Evolutionary conservation across 306 rosid genomes (phyloP), one percentile per base, ranked within the genome.

Genomic region (Gillenia trifoliata): DNA sequence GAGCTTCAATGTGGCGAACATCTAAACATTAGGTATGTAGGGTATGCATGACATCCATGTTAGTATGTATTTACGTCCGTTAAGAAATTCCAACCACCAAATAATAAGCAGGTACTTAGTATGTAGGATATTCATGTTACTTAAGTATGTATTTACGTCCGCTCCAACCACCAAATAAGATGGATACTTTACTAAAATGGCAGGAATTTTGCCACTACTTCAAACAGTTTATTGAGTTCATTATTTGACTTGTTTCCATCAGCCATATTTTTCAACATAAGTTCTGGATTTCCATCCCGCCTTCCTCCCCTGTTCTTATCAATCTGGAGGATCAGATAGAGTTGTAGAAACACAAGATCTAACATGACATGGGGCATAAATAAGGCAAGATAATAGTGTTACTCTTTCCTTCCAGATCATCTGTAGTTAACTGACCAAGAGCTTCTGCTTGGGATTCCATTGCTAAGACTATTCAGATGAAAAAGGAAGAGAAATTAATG

Each of bases 401-500:
- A n/a, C n/a, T 97, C 96, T 89, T 93, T 80, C 92, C 98, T 78
- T 89, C 98, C 49, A 93, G 88, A 87, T 93, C 98, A 70, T 93
- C 97, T 70, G 64, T 77, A 34, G 98, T 91, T 86, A 93, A 77
- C 80, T 91, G 98, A 60, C 97, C 96, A 70, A 93, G 86, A 85
- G 98, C 98, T 85, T 93, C 97, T 43, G 96, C 97, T 80, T 91
- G 91, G 61, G 98, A 93, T 82, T 93, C 98, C 98, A 93, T 93
- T 36, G 97, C 83, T 88, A 93, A 6, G 77, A 91, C 98, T 93
- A 76, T 54, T 60, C 81, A 68, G 60, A 84, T 65, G 28, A 72
- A 74, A 74, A 55, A 15, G 4, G 80, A 83, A 75, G 23, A 70
- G 62, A 79, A 71, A 68, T n/a, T n/a, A n/a, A n/a, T n/a, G n/a